These are phyloP conservation scores for Misopates orontium DNA, from an alignment of 257 asterid species.

Conservation along the genomic window DNA sequence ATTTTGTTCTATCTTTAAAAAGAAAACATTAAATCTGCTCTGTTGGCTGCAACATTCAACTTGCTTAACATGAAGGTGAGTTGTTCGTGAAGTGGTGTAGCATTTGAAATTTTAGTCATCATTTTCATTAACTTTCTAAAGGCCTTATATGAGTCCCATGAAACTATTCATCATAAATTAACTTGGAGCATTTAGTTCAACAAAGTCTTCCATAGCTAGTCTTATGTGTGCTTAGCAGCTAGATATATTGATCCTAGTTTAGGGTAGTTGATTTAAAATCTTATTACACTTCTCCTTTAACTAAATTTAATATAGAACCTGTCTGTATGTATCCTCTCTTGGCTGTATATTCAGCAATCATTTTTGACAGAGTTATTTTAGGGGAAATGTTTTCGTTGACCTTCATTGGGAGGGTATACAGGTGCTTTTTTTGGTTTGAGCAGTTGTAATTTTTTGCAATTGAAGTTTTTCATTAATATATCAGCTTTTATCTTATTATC, in stretches of 20 bases:
- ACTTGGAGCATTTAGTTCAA: conserved; percentile 9
- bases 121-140: conserved; percentile 1
- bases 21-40: background rate
- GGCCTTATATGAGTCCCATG: conserved; percentile 10
- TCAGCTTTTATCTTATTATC: conserved; percentile 17
- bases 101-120: background rate
- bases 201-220: background rate
- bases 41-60: conserved; percentile 1
- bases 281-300: conserved; percentile 6
- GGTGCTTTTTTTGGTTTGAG: conserved; percentile 8
- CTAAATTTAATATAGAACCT: conserved; percentile 4
- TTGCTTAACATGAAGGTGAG: conserved; percentile 13
- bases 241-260: conserved; percentile 1
- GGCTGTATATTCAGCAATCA: conserved; percentile 7
- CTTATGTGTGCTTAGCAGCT: background rate
- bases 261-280: conserved; percentile 3
- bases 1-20: too few species aligned
- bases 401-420: background rate
- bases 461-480: conserved; percentile 14
- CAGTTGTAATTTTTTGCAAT: conserved; percentile 15
- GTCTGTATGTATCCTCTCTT: conserved; percentile 1
- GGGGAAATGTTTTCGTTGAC: background rate
- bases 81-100: conserved; percentile 1
- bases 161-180: conserved; percentile 3
- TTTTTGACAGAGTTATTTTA: background rate